A percentile compares a stretch with the other conserved stretches of the same genome.
These are phyloP conservation scores for Amylocarpus encephaloides DNA, from an alignment of 2,329 filamentous ascomycete species.

Conservation along the genomic window DNA sequence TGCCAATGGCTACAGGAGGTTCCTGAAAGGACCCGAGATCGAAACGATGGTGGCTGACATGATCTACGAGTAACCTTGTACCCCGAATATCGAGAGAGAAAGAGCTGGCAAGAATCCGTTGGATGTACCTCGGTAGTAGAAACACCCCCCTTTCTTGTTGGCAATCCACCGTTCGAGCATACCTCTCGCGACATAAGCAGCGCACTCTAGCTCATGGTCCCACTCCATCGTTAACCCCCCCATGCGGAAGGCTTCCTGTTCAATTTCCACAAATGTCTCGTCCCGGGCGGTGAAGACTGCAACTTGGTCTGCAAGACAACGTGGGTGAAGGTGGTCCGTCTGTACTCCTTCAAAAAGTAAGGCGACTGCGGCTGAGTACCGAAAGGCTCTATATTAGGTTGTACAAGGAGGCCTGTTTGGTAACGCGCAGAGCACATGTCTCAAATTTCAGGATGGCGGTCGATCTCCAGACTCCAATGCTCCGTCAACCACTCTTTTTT, in stretches of 20 bases:
- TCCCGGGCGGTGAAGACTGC: not conserved
- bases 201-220: too few species aligned
- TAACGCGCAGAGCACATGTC: not conserved
- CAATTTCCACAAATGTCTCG: too few species aligned
- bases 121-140: too few species aligned
- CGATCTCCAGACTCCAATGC: too few species aligned
- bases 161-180: not conserved
- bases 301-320: conserved; percentile 1
- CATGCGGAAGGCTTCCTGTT: too few species aligned
- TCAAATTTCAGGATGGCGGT: not conserved
- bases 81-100: too few species aligned
- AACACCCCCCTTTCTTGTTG: too few species aligned
- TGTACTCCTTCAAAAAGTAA: not conserved
- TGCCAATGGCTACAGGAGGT: not conserved
- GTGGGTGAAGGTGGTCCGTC: not conserved
- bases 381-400: not conserved
- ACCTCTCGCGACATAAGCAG: not conserved
- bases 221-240: too few species aligned
- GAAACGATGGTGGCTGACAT: too few species aligned
- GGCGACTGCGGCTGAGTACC: conserved; percentile 1
- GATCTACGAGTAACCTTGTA: not conserved
- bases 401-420: not conserved
- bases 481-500: too few species aligned
- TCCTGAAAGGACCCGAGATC: not conserved
- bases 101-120: not conserved